A percentile compares a stretch with the other conserved stretches of the same genome.
Evolutionary conservation across 768 basidiomycete species (phyloP).

Genomic region (Leccinum variicolor): DNA sequence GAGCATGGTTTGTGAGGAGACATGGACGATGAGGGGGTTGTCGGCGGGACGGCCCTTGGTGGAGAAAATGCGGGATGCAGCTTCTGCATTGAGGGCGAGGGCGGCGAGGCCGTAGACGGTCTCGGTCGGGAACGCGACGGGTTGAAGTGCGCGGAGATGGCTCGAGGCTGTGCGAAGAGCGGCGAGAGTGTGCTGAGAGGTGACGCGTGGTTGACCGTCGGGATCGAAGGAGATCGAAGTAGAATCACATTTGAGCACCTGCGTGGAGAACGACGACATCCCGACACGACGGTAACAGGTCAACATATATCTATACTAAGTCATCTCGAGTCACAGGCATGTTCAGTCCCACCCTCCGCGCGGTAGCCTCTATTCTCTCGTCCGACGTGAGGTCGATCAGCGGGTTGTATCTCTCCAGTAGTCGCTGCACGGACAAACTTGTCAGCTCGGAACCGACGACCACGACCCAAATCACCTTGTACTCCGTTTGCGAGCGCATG

Average conservation of each 20-base stretch:
- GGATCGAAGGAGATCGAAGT: constrained; percentile 53
- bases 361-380: constrained; percentile 82
- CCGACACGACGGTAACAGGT: constrained; percentile 3
- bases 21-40: constrained; percentile 97
- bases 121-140: constrained; percentile 93
- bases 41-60: constrained; percentile 92
- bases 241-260: constrained; percentile 61
- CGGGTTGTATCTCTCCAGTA: constrained; percentile 89
- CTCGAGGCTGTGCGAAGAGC: constrained; percentile 56
- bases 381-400: constrained; percentile 72
- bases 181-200: constrained; percentile 47
- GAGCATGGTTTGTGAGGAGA: constrained; percentile 85
- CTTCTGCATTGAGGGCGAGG: constrained; percentile 60
- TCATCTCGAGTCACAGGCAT: constrained; percentile 53
- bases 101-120: constrained; percentile 99
- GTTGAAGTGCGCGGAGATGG: constrained; percentile 43
- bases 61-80: constrained; percentile 72
- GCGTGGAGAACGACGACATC: constrained; percentile 23
- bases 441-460: neutral
- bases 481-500: constrained; percentile 65
- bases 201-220: constrained; percentile 45
- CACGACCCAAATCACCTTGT: constrained; percentile 57
- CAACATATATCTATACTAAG: constrained; percentile 5
- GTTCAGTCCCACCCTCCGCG: constrained; percentile 81
- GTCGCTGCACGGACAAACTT: constrained; percentile 40